Conservation (phyloP, 2,329 filamentous ascomycete genomes). For the Penicillium fuscoglaucum region DNA sequence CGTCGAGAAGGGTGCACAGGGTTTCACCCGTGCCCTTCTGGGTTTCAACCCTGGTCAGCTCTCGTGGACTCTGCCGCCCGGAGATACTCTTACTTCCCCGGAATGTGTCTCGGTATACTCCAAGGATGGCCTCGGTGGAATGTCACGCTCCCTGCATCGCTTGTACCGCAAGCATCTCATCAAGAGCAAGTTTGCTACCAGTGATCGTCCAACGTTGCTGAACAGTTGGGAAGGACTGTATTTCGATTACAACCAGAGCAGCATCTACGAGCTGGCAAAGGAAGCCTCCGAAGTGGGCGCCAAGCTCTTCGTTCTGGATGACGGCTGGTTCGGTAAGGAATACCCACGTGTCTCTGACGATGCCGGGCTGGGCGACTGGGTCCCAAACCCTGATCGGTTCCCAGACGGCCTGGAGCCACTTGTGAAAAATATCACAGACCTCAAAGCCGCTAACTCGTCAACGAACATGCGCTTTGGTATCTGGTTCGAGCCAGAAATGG, state of each 20-base stretch:
- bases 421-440: constrained; percentile 53
- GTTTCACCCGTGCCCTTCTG: constrained; percentile 59
- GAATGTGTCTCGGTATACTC: constrained; percentile 66
- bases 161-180: constrained; percentile 64
- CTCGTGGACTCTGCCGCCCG: constrained; percentile 58
- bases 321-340: constrained; percentile 67
- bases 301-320: constrained; percentile 65
- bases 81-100: constrained; percentile 60
- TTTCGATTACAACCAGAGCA: constrained; percentile 59
- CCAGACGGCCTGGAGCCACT: constrained; percentile 57
- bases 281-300: constrained; percentile 60
- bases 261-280: constrained; percentile 56
- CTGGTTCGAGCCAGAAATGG: constrained; percentile 70
- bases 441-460: constrained; percentile 51
- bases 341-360: constrained; percentile 60
- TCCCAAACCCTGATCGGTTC: constrained; percentile 59
- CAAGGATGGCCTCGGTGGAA: constrained; percentile 57
- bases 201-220: constrained; percentile 57
- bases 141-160: constrained; percentile 63
- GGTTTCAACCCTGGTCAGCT: constrained; percentile 63
- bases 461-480: constrained; percentile 60
- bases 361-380: constrained; percentile 64
- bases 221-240: constrained; percentile 67
- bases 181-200: constrained; percentile 55
- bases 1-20: constrained; percentile 64